Evolutionary conservation across 768 basidiomycete genomes (phyloP).

Genomic region (Mycena alexandri): DNA sequence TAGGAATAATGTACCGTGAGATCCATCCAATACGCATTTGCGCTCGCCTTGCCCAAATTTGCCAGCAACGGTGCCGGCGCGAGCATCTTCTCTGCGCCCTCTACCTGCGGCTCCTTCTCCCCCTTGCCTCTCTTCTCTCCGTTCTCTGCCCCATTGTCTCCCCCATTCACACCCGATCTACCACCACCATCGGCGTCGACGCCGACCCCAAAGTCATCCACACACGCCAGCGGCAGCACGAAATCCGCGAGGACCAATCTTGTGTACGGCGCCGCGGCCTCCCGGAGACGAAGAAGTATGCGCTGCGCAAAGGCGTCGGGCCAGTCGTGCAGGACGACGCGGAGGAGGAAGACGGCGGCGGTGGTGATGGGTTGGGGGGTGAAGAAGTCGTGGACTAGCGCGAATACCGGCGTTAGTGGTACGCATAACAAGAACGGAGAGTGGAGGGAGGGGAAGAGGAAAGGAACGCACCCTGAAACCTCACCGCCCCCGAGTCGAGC

Average conservation of each 20-base stretch:
- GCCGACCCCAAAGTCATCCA: constrained; percentile 55
- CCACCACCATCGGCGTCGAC: constrained; percentile 36
- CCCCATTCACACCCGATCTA: constrained; percentile 3
- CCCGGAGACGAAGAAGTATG: constrained; percentile 59
- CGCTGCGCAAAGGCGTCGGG: constrained; percentile 67
- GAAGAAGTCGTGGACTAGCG: constrained; percentile 81
- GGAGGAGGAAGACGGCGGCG: constrained; percentile 76
- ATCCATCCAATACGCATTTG: constrained; percentile 67
- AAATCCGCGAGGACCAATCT: constrained; percentile 79
- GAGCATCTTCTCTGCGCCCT: constrained; percentile 66
- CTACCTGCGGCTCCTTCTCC: constrained; percentile 50
- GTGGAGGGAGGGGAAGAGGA: constrained; percentile 11
- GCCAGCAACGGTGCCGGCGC: constrained; percentile 75
- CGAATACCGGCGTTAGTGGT: not conserved
- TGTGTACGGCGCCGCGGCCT: constrained; percentile 65
- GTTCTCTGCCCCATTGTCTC: constrained; percentile 26
- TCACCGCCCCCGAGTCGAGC: constrained; percentile 63
- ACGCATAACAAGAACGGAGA: too few relatives aligned
- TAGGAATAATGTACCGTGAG: constrained; percentile 54
- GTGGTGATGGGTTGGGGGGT: constrained; percentile 66
- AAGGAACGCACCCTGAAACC: constrained; percentile 61
- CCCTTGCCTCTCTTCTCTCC: not conserved
- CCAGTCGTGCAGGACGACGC: constrained; percentile 86
- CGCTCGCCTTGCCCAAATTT: constrained; percentile 80
- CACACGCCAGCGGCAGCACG: constrained; percentile 76